Base-by-base conservation (phyloP, 2,329 filamentous ascomycete genomes). In the Fusarium agapanthi region DNA sequence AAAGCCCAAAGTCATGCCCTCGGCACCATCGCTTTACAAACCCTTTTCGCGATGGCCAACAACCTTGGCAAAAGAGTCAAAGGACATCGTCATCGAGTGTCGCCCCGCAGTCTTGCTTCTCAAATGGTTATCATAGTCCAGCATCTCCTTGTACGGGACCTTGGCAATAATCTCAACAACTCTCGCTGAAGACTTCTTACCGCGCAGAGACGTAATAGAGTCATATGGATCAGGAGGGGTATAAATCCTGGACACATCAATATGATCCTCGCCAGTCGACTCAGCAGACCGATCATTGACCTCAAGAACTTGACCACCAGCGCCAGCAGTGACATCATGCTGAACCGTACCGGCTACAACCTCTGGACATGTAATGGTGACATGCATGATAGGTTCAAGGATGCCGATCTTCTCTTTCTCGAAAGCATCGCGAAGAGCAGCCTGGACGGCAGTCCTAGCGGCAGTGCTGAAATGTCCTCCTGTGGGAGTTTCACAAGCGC, bases 61-160 rank as follows among this genome's bases (percentile, higher is more conserved):
- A 3, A 90, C 88, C 56, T 83, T 81, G 56, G 88, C 87, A 73
- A 90, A 89, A 12, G 85, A 88, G 71, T 89, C 88, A 75, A 89
- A 86, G 8, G 86, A 83, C 87, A 90, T 88, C 3, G 87, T 88
- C 79, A 90, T 83, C 10, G 87, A 85, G 77, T 90, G 88, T 5
- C 96, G 87, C 0, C 96, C 96, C 6, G 92, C 93, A 7, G 95
- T 99, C 84, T 97, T 88, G 82, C 94, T 95, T 58, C 96, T 87
- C 72, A 99, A 83, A 79, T 97, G 93, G 80, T 94, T 94, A 75
- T 98, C 86, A 81, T 98, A 99, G 45, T 95, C 93, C 40, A 98
- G 91, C 94, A 98, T 98, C 82, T 98, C 95, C 83, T 96, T 97
- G 76, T 98, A 86, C 37, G 96, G 96, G 34, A 98, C 95, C 77